phyloP scores from a whole-genome alignment of 306 rosid genomes.

The Fragaria ananassa region DNA sequence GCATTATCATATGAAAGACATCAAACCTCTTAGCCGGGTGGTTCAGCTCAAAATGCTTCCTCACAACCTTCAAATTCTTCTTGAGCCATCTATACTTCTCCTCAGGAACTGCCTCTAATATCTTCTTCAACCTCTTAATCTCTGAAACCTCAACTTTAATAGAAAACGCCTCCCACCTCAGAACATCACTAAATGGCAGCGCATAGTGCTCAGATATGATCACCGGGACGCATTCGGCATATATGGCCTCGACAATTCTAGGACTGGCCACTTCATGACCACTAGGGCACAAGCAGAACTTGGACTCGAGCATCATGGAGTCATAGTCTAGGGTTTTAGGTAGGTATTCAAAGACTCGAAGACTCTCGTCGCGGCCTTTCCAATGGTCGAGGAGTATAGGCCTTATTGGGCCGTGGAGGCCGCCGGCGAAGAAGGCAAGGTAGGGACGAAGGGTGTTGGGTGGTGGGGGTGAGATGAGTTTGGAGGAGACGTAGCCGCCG shows the following conservation, averaged over 20 bases:
- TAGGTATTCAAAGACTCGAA: constrained; percentile 61
- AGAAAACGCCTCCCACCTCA: constrained; percentile 70
- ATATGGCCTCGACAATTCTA: constrained; percentile 74
- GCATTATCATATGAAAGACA: constrained; percentile 72
- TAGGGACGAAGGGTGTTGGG: constrained; percentile 34
- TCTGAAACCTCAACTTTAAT: constrained; percentile 54
- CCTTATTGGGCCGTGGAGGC: constrained; percentile 75
- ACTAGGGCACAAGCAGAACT: constrained; percentile 81
- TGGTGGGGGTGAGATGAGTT: constrained; percentile 47
- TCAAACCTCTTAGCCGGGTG: constrained; percentile 63
- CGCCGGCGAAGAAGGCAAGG: constrained; percentile 83
- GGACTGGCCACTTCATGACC: constrained; percentile 91
- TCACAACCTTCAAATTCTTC: constrained; percentile 55
- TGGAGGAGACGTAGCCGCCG: constrained; percentile 53
- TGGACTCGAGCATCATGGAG: constrained; percentile 67
- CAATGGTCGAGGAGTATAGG: constrained; percentile 54
- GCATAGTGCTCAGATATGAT: constrained; percentile 43
- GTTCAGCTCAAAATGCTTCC: constrained; percentile 63
- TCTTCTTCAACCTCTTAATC: constrained; percentile 59
- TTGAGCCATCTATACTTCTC: constrained; percentile 45
- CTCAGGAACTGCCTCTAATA: constrained; percentile 47
- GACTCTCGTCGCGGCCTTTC: constrained; percentile 47
- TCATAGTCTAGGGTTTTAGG: constrained; percentile 54
- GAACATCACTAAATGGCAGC: constrained; percentile 67
- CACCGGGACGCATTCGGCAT: constrained; percentile 74